Base-by-base conservation (phyloP, 768 basidiomycete genomes). In the Lentinula guzmanii region DNA sequence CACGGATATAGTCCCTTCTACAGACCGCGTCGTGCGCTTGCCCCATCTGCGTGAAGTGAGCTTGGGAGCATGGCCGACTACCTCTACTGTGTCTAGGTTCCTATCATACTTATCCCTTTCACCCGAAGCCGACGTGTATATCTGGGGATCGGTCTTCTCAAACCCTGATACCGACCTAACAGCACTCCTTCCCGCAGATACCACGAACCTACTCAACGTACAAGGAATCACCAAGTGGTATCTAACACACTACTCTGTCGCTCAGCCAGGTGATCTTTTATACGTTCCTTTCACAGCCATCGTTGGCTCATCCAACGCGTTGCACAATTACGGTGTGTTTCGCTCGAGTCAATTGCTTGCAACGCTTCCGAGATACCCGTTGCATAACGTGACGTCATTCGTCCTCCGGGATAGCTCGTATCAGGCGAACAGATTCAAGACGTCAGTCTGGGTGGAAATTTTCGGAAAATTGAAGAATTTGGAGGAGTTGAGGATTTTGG, bases 1-100 rank as follows among this genome's bases (percentile, higher is more conserved):
- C 7, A 41, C 61, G 6, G 28, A 48, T 70, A 68, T 56, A 15
- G 8, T 52, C 2, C 59, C 59, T 9, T 7, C 51, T 15, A 28
- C 35, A 21, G 51, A 39, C 11, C 59, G 51, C 15, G 9, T 60
- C n/a, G 48, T 51, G 9, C 8, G 16, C 39, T 52, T 60, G 9
- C 51, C 59, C 8, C 9, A 41, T 7, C 8, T 60, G 41, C 46
- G 48, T 35, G 35, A 60, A 41, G 4, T 60, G 15, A 60, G 41
- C 34, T 16, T 60, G 5, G 59, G 59, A 21, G 48, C 35, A 2
- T 60, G 48, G 50, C 59, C 59, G 11, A 37, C 48, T 0, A 31
- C 51, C 4, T n/a, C 51, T 33, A 35, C 45, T n/a, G 18, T 60
- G 7, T 60, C 59, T 3, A 18, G 59, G 8, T 60, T 60, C 5